phyloP scores from a whole-genome alignment of 768 basidiomycete genomes.

The Auriscalpium vulgare region DNA sequence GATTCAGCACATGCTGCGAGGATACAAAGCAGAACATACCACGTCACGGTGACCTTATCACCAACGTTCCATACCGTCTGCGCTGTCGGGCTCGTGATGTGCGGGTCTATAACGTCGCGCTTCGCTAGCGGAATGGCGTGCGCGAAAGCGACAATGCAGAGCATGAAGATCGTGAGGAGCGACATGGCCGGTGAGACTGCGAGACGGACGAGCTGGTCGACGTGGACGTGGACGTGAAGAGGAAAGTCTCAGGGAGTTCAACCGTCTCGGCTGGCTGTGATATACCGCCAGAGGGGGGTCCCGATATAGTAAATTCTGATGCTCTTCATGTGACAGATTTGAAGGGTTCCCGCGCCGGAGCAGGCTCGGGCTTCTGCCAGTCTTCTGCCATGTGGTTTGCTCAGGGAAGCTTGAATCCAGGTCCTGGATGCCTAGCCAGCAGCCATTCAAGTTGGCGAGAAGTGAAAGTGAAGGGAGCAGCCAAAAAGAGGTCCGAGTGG shows the following conservation, averaged over 20 bases:
- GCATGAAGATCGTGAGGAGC: not conserved
- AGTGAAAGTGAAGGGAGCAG: not conserved
- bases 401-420: not conserved
- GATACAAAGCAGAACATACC: constrained; percentile 21
- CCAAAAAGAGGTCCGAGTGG: too few species aligned
- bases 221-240: not conserved
- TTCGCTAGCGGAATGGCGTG: constrained; percentile 7
- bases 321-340: not conserved
- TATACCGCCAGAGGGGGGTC: not conserved
- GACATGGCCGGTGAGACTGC: not conserved
- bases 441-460: not conserved
- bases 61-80: constrained; percentile 31
- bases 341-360: too few species aligned
- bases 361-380: too few species aligned
- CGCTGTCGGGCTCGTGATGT: constrained; percentile 31
- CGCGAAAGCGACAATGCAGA: constrained; percentile 1
- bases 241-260: not conserved
- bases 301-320: not conserved
- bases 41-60: constrained; percentile 31
- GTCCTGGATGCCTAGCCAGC: not conserved
- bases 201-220: not conserved
- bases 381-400: not conserved
- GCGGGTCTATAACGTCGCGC: constrained; percentile 21
- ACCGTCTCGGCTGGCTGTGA: not conserved
- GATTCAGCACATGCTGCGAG: not conserved